These are phyloP conservation scores for Aquilaria sinensis DNA, from an alignment of 345 rosid species.

Conservation along the genomic window DNA sequence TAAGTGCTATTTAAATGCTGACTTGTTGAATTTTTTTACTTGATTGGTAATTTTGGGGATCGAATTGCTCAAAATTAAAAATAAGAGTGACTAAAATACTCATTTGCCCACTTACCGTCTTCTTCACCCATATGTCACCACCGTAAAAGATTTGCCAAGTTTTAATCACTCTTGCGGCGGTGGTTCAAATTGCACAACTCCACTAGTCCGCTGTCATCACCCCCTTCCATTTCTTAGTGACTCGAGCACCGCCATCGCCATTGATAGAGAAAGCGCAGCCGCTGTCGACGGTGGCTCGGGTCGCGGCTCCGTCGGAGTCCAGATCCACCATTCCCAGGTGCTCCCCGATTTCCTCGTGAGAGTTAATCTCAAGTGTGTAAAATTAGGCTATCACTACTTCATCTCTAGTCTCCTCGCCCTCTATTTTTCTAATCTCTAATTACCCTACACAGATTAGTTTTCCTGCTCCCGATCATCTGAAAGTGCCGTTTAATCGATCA, in stretches of 20 bases:
- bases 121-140: too few relatives aligned
- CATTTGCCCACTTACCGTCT: too few relatives aligned
- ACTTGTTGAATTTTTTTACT: too few relatives aligned
- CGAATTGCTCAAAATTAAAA: too few relatives aligned
- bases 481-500: constrained; percentile 32
- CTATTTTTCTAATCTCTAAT: constrained; percentile 35
- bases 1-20: too few relatives aligned
- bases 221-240: too few relatives aligned
- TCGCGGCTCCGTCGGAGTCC: constrained; percentile 32
- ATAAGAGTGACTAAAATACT: too few relatives aligned
- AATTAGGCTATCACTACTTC: constrained; percentile 51
- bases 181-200: too few relatives aligned
- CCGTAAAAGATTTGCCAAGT: too few relatives aligned
- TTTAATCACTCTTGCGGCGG: too few relatives aligned
- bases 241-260: neutral
- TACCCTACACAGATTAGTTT: constrained; percentile 46
- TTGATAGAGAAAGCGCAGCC: constrained; percentile 15
- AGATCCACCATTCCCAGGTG: constrained; percentile 27
- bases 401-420: constrained; percentile 38
- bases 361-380: constrained; percentile 57
- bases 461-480: constrained; percentile 34
- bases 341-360: constrained; percentile 48
- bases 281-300: constrained; percentile 12
- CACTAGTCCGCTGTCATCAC: too few relatives aligned
- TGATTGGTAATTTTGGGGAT: too few relatives aligned